Percentiles rank a stretch among this genome's conserved stretches.
Evolutionary conservation across 345 rosid species (phyloP).

Genomic region (Pistacia integerrima): DNA sequence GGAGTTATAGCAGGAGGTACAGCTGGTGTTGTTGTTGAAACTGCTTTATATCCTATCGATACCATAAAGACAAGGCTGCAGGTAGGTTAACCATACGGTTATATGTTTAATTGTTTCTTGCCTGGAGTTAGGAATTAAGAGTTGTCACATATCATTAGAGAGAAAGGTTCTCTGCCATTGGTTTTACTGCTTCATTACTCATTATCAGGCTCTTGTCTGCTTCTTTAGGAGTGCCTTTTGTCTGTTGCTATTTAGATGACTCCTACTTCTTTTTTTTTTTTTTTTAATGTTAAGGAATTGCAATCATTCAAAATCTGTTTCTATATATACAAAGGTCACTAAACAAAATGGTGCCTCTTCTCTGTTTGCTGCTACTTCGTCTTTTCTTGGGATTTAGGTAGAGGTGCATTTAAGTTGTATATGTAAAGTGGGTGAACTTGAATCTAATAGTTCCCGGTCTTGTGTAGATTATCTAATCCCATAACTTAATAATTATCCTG

Average conservation of each 20-base stretch:
- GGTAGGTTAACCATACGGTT: conserved; percentile 51
- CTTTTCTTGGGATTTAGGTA: neutral
- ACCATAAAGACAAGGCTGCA: conserved; percentile 94
- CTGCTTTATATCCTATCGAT: conserved; percentile 90
- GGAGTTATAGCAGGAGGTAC: conserved; percentile 94
- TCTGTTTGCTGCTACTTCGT: neutral
- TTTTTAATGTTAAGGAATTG: no score
- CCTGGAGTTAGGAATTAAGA: neutral
- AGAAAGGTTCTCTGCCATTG: neutral
- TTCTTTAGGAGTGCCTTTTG: no score
- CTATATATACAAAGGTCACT: neutral
- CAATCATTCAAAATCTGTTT: neutral
- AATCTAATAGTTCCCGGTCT: neutral
- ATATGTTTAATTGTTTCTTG: neutral
- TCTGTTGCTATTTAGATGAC: neutral
- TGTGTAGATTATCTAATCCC: neutral
- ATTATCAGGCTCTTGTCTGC: neutral
- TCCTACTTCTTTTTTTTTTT: no score
- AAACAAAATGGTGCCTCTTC: neutral
- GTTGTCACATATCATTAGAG: neutral
- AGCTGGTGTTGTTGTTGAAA: conserved; percentile 95
- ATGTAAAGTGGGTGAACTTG: neutral
- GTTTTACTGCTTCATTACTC: neutral
- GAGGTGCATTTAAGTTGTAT: neutral
- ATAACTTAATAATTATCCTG: neutral